Conservation (phyloP, 2,329 filamentous ascomycete species). For the Cladobotryum mycophilum region DNA sequence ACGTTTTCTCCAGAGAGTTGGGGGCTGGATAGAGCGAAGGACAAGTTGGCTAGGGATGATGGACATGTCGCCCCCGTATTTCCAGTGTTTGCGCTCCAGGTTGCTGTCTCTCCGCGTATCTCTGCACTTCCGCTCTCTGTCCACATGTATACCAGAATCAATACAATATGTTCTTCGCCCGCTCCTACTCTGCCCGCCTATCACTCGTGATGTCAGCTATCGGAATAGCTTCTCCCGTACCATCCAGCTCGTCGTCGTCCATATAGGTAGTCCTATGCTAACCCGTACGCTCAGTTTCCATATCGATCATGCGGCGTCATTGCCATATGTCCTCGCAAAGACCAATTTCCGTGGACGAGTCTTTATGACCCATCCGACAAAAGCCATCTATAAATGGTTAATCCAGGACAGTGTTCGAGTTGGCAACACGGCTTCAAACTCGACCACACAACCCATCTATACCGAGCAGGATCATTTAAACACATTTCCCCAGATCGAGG, state of each 20-base stretch:
- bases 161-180: slow-evolving; percentile 30
- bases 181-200: slow-evolving; percentile 3
- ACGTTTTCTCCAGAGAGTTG: not conserved
- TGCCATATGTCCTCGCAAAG: slow-evolving; percentile 95
- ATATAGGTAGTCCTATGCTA: slow-evolving; percentile 14
- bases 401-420: slow-evolving; percentile 96
- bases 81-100: slow-evolving; percentile 5
- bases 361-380: slow-evolving; percentile 99
- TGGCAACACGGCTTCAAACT: slow-evolving; percentile 60
- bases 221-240: slow-evolving; percentile 5
- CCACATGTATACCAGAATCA: slow-evolving; percentile 30
- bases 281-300: slow-evolving; percentile 66
- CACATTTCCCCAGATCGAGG: slow-evolving; percentile 90
- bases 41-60: slow-evolving; percentile 19
- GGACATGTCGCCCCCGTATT: slow-evolving; percentile 6
- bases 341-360: slow-evolving; percentile 95
- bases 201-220: slow-evolving; percentile 11
- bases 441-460: slow-evolving; percentile 71
- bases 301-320: slow-evolving; percentile 95
- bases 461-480: slow-evolving; percentile 93
- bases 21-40: slow-evolving; percentile 17
- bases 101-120: slow-evolving; percentile 9
- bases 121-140: slow-evolving; percentile 13
- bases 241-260: not conserved
- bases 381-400: slow-evolving; percentile 99